Conservation (phyloP, 2,329 filamentous ascomycete genomes). For the Aspergillus tanneri region DNA sequence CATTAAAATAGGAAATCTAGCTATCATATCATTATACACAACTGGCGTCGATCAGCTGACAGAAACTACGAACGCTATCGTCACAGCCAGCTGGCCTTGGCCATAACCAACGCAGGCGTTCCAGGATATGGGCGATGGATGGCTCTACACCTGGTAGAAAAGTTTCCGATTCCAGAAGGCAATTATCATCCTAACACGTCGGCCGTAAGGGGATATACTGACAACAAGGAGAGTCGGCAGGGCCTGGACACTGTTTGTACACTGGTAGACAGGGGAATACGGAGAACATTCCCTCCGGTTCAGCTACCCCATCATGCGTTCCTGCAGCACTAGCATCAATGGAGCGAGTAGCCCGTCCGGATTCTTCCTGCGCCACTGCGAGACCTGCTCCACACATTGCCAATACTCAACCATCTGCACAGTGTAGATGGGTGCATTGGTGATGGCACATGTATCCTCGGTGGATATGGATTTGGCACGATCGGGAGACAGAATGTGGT, state of each 20-base stretch:
- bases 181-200: conserved; percentile 5
- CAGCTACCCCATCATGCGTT: conserved; percentile 31
- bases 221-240: no score
- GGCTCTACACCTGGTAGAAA: no score
- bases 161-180: conserved; percentile 11
- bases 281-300: conserved; percentile 22
- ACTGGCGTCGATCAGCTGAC: no score
- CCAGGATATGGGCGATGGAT: no score
- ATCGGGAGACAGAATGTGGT: conserved; percentile 10
- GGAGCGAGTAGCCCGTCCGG: conserved; percentile 8
- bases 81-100: no score
- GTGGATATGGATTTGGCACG: conserved; percentile 5
- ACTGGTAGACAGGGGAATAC: conserved; percentile 11
- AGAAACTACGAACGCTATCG: no score
- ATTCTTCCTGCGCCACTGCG: neutral
- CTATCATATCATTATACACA: no score
- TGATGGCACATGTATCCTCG: conserved; percentile 7
- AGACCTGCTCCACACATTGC: conserved; percentile 7
- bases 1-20: no score
- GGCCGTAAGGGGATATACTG: conserved; percentile 1
- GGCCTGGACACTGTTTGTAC: conserved; percentile 7
- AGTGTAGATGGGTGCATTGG: conserved; percentile 11
- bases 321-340: conserved; percentile 43
- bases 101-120: no score
- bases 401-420: conserved; percentile 9